Evolutionary conservation across 2,329 filamentous ascomycete genomes (phyloP).

Genomic region (Phialocephala subalpina): DNA sequence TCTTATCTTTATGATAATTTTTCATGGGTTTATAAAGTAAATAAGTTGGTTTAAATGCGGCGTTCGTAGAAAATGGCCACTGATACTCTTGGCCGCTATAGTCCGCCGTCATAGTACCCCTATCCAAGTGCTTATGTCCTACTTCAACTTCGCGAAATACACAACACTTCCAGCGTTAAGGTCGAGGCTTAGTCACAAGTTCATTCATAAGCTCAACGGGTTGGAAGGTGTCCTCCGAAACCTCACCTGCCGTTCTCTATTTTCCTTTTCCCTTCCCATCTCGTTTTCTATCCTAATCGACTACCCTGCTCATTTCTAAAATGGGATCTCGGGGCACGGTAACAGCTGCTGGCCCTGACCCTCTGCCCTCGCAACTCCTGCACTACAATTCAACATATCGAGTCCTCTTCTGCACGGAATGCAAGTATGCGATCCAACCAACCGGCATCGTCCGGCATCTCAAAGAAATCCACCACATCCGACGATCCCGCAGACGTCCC

Average conservation of each 20-base stretch:
- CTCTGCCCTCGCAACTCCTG: slow-evolving; percentile 31
- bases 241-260: slow-evolving; percentile 6
- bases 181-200: too few species aligned
- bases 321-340: not conserved
- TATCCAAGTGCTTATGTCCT: too few species aligned
- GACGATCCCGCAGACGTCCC: slow-evolving; percentile 28
- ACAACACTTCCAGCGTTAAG: too few species aligned
- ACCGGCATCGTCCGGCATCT: slow-evolving; percentile 35
- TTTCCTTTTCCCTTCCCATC: not conserved
- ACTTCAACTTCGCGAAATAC: too few species aligned
- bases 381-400: slow-evolving; percentile 35
- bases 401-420: slow-evolving; percentile 36
- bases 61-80: too few species aligned
- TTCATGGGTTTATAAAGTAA: too few species aligned
- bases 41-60: too few species aligned
- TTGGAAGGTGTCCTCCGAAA: slow-evolving; percentile 11
- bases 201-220: too few species aligned
- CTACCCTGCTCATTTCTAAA: not conserved
- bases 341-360: not conserved
- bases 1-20: too few species aligned
- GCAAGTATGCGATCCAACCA: slow-evolving; percentile 39
- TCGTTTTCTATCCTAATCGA: not conserved
- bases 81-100: too few species aligned
- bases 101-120: too few species aligned
- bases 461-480: slow-evolving; percentile 38